Conservation (phyloP, 306 rosid genomes). For the Comarum palustre region DNA sequence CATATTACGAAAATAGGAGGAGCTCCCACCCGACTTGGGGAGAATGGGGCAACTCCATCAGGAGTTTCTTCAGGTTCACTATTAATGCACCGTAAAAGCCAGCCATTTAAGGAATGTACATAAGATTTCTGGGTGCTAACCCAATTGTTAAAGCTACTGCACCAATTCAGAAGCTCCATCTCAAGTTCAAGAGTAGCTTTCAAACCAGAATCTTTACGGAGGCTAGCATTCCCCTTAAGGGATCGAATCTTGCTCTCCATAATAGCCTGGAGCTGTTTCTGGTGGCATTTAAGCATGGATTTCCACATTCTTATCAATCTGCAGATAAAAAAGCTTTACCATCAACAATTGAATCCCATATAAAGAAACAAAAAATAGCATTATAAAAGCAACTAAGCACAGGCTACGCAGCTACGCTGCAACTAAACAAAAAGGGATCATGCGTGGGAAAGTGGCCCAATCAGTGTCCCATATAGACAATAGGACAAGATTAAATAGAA, state of each 20-base stretch:
- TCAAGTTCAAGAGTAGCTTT: constrained; percentile 86
- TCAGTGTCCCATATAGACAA: neutral
- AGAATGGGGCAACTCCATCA: constrained; percentile 85
- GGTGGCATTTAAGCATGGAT: constrained; percentile 86
- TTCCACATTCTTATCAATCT: constrained; percentile 96
- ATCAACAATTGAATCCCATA: neutral
- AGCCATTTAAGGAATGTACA: constrained; percentile 70
- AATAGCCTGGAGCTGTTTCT: constrained; percentile 86
- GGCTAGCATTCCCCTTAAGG: constrained; percentile 55
- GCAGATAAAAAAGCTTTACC: constrained; percentile 33
- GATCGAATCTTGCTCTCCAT: constrained; percentile 83
- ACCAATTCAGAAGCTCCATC: constrained; percentile 93
- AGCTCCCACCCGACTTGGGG: constrained; percentile 87
- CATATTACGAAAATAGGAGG: constrained; percentile 77
- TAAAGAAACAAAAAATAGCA: neutral
- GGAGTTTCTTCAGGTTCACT: constrained; percentile 78
- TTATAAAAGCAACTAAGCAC: neutral
- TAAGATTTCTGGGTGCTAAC: constrained; percentile 75
- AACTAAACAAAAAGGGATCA: neutral
- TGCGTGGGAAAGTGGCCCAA: neutral
- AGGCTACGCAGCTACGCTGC: neutral
- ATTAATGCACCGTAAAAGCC: constrained; percentile 79
- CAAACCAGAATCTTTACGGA: constrained; percentile 68
- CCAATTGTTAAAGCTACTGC: constrained; percentile 80
- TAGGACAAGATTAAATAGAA: neutral